Evolutionary conservation across 1,139 yeast species (phyloP).

Genomic region (Wickerhamomyces sp.): DNA sequence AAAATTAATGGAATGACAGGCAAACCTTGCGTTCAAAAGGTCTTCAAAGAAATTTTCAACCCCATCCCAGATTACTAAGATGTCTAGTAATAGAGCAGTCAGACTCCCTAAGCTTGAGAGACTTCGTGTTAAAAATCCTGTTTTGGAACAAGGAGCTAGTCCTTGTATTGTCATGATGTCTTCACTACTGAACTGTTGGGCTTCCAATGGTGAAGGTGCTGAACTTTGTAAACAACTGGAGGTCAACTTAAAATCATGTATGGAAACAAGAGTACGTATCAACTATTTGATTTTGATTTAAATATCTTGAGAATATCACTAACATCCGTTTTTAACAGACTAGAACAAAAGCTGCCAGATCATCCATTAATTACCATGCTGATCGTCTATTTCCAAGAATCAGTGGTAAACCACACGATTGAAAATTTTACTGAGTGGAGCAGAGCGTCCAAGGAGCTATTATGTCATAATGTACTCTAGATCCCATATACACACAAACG

Average conservation of each 20-base stretch:
- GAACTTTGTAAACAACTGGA: conserved; percentile 61
- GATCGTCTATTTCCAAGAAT: conserved; percentile 75
- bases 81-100: conserved; percentile 27
- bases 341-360: conserved; percentile 38
- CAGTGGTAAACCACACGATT: conserved; percentile 71
- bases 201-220: conserved; percentile 86
- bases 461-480: too few relatives aligned
- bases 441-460: too few relatives aligned
- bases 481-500: too few relatives aligned
- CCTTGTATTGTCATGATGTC: conserved; percentile 82
- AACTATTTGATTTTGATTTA: background rate
- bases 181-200: conserved; percentile 90
- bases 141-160: conserved; percentile 50
- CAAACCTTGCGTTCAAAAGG: too few relatives aligned
- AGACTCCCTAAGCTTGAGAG: conserved; percentile 73
- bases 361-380: conserved; percentile 78
- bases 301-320: background rate
- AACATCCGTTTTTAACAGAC: conserved; percentile 20
- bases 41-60: background rate
- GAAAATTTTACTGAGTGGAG: conserved; percentile 10
- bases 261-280: conserved; percentile 31
- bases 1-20: too few relatives aligned
- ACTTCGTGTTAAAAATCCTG: conserved; percentile 65
- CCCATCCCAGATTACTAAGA: background rate
- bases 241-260: conserved; percentile 48